Evolutionary conservation across 2,329 filamentous ascomycete species (phyloP).

Genomic region (Clonostachys rhizophaga): DNA sequence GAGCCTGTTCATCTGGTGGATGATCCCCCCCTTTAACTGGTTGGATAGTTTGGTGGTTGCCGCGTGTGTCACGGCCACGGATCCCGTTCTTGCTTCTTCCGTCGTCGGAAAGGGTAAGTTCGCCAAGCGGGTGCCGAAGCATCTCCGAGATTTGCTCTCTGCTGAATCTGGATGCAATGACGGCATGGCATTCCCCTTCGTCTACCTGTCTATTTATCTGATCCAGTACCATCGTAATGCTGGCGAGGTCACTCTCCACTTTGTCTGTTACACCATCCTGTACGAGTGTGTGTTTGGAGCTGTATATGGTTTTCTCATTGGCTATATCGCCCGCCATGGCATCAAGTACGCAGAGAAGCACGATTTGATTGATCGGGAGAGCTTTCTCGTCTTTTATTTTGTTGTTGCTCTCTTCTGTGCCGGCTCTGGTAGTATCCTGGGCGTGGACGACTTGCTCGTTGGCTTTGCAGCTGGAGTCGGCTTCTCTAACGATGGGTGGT

Average conservation of each 20-base stretch:
- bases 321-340: slow-evolving; percentile 84
- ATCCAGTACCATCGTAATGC: slow-evolving; percentile 74
- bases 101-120: slow-evolving; percentile 99
- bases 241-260: slow-evolving; percentile 70
- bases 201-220: slow-evolving; percentile 88
- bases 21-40: slow-evolving; percentile 76
- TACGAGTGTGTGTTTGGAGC: slow-evolving; percentile 96
- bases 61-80: slow-evolving; percentile 94
- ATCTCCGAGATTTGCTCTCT: slow-evolving; percentile 90
- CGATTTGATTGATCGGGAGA: slow-evolving; percentile 90
- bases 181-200: slow-evolving; percentile 98
- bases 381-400: slow-evolving; percentile 98
- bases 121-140: slow-evolving; percentile 93
- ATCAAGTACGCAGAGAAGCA: slow-evolving; percentile 84
- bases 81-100: slow-evolving; percentile 93
- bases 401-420: slow-evolving; percentile 93
- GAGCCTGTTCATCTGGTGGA: slow-evolving; percentile 91
- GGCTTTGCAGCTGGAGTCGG: slow-evolving; percentile 96
- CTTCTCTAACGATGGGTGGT: slow-evolving; percentile 99
- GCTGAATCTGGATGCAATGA: slow-evolving; percentile 99
- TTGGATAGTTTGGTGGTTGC: slow-evolving; percentile 83
- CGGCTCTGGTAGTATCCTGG: slow-evolving; percentile 85
- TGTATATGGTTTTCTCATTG: slow-evolving; percentile 79
- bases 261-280: slow-evolving; percentile 83
- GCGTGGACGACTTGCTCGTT: slow-evolving; percentile 88